Evolutionary conservation across 441 rosid species (phyloP), one percentile per base, ranked within the genome.

Genomic region (Corymbia calophylla): DNA sequence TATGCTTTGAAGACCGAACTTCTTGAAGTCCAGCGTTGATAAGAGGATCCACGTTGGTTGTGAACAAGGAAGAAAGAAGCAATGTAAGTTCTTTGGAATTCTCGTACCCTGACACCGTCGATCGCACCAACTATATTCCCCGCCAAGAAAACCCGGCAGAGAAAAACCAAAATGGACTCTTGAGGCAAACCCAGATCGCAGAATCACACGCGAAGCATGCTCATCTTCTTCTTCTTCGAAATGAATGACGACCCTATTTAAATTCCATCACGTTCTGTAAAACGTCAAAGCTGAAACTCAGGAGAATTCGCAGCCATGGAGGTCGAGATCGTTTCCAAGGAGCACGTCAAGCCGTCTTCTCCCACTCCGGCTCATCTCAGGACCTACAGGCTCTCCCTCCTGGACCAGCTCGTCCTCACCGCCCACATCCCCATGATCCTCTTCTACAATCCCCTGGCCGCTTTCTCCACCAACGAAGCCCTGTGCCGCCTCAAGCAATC

Each of bases 351-450:
- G 87, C 87, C 7, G 3, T 90, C 93, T 77, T 92, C 93, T 35
- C 88, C 87, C 51, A 87, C 91, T 39, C 90, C 90, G 68, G 88
- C 90, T 68, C 89, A 89, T 89, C 85, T 56, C 60, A 68, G 87
- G 87, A 91, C 89, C 48, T 90, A 89, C 54, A 70, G 73, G 53
- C 92, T 92, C 35, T 94, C 92, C 82, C 86, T 92, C 90, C 89
- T 90, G 51, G 93, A 94, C 81, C 90, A 87, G 77, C 87, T 92
- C 39, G 64, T 89, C 91, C 91, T 91, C 17, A 17, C 88, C 0
- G 32, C 77, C 89, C 90, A 70, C 88, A 64, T 85, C 55, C 92
- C 93, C 0, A 53, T 89, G n/a, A 88, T 92, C 80, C 81, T 91
- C 47, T 93, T 91, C 91, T 91, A 94, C 54, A 90, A 35, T 19